These are phyloP conservation scores for apple (Malus domestica) DNA, from an alignment of 306 rosid species.

Conservation along the genomic window ASM211411v1 NC_041789.1:18838501-18839000, in stretches of 20 bases:
- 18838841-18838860: constrained; percentile 85
- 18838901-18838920: constrained; percentile 90
- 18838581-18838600: constrained; percentile 91
- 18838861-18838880: constrained; percentile 82
- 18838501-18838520: constrained; percentile 83
- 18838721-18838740: constrained; percentile 64
- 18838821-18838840: constrained; percentile 46
- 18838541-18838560: constrained; percentile 72
- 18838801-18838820: constrained; percentile 66
- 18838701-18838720: constrained; percentile 39
- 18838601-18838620: constrained; percentile 88
- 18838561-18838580: constrained; percentile 92
- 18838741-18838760: constrained; percentile 59
- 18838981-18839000: constrained; percentile 83
- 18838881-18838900: constrained; percentile 67
- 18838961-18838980: constrained; percentile 81
- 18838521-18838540: constrained; percentile 64
- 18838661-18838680: constrained; percentile 74
- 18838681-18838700: constrained; percentile 35
- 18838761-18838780: constrained; percentile 56
- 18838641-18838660: constrained; percentile 73
- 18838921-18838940: constrained; percentile 57
- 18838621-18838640: constrained; percentile 88
- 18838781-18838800: constrained; percentile 57
- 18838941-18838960: constrained; percentile 70